Evolutionary conservation across 2,329 filamentous ascomycete species (phyloP).

Genomic region (Coniella vitis): DNA sequence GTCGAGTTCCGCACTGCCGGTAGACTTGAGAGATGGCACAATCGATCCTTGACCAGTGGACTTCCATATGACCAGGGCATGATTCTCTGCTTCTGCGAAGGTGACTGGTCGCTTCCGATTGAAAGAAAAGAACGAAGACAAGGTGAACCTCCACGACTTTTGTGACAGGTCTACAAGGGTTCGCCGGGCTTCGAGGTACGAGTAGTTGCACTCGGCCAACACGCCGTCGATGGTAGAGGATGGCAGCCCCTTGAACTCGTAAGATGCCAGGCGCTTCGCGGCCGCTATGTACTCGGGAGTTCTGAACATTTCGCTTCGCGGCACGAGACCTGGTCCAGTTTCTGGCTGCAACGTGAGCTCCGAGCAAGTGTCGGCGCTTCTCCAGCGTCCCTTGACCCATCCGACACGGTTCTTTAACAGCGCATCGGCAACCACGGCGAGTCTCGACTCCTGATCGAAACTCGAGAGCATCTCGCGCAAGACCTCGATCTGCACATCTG

Average conservation of each 20-base stretch:
- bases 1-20: conserved; percentile 58
- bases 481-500: conserved; percentile 73
- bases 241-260: conserved; percentile 70
- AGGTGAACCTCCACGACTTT: conserved; percentile 71
- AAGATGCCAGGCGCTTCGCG: conserved; percentile 59
- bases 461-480: conserved; percentile 73
- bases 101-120: conserved; percentile 50
- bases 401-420: conserved; percentile 64
- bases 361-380: conserved; percentile 31
- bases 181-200: conserved; percentile 64
- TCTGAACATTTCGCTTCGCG: conserved; percentile 60
- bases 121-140: conserved; percentile 56
- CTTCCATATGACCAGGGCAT: conserved; percentile 58
- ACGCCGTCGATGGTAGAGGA: conserved; percentile 71
- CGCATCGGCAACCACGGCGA: conserved; percentile 71
- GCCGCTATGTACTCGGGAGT: conserved; percentile 61
- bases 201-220: conserved; percentile 73
- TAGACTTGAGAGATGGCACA: conserved; percentile 56
- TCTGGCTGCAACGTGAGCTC: conserved; percentile 14
- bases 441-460: conserved; percentile 68
- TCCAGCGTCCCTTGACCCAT: conserved; percentile 65
- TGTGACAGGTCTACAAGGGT: conserved; percentile 62
- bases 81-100: conserved; percentile 47
- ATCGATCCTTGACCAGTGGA: conserved; percentile 48
- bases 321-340: conserved; percentile 28